Base-by-base conservation (phyloP, 192 early-diverging fungal genomes). In the Coemansia biformis region DNA sequence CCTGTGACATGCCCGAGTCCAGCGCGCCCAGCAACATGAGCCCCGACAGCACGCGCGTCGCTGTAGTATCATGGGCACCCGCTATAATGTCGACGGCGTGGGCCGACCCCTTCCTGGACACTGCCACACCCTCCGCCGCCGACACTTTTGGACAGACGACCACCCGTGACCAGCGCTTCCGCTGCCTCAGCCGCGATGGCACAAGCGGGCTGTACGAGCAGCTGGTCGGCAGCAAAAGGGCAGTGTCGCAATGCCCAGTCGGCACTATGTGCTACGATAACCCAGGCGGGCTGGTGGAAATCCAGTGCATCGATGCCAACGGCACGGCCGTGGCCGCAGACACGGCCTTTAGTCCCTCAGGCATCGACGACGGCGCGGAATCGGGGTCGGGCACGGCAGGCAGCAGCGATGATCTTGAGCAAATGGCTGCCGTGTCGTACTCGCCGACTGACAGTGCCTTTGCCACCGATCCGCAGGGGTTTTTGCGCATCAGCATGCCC, bases 201-300 rank as follows among this genome's bases (percentile, higher is more conserved):
- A 15, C 29, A 5, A 59, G 64, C 52, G 31, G 59, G 23, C 31
- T 55, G 9, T 59, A 66, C 19, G 15, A 31, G 11, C 52, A 66
- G 43, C 46, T 43, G 12, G 44, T 43, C 9, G 40, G 36, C 21
- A 37, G 23, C 18, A 48, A 29, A 15, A 17, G 38, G n/a, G n/a
- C 18, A 1, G 22, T 59, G 5, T 59, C 54, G 17, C 38, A 44
- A 18, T 59, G 64, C 32, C 18, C 42, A 8, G 43, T 32, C 16
- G 64, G 50, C 36, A 66, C 51, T 14, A 66, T 38, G 18, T 59
- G 64, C 57, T 59, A 42, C 40, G 35, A 59, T 26, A 19, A 19
- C 10, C 5, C 35, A 12, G 40, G 31, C 19, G 18, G 39, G 5
- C 16, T 47, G 13, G 13, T 41, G n/a, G 51, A 24, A n/a, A 59